Conservation (phyloP, 345 rosid species). For the Psidium friedrichsthalianum region DNA sequence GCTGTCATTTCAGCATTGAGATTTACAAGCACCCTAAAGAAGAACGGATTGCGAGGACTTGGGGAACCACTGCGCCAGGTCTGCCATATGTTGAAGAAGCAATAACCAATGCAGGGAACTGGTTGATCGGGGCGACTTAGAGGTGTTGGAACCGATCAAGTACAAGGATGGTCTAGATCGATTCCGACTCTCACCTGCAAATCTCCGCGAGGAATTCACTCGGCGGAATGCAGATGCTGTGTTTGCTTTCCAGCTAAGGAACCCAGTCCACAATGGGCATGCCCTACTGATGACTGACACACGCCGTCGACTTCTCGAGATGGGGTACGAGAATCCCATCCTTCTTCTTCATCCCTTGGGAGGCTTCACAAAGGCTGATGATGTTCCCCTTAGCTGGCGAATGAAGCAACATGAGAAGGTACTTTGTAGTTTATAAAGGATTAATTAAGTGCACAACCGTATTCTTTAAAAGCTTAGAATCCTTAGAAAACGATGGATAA, state of each 20-base stretch:
- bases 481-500: neutral
- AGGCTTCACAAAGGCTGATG: conserved; percentile 95
- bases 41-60: conserved; percentile 92
- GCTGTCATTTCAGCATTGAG: conserved; percentile 52
- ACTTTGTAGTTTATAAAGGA: neutral
- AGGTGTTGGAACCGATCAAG: conserved; percentile 84
- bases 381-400: conserved; percentile 95
- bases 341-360: conserved; percentile 96
- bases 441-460: neutral
- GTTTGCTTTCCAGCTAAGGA: conserved; percentile 97
- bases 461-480: neutral
- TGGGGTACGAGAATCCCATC: conserved; percentile 91
- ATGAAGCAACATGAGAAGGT: conserved; percentile 99
- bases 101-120: conserved; percentile 64
- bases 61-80: conserved; percentile 96
- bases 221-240: conserved; percentile 94
- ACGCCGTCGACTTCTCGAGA: conserved; percentile 78
- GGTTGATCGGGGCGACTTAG: conserved; percentile 97
- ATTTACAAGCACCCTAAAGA: conserved; percentile 94
- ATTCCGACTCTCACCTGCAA: conserved; percentile 77
- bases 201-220: conserved; percentile 66
- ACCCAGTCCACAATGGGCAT: conserved; percentile 98
- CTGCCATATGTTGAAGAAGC: conserved; percentile 82
- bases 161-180: conserved; percentile 86
- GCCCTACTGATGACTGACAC: conserved; percentile 97